Percentiles rank a stretch among this genome's conserved stretches.
Evolutionary conservation across 805 yeast genomes (phyloP).

Genomic region (Ogataea neopini): DNA sequence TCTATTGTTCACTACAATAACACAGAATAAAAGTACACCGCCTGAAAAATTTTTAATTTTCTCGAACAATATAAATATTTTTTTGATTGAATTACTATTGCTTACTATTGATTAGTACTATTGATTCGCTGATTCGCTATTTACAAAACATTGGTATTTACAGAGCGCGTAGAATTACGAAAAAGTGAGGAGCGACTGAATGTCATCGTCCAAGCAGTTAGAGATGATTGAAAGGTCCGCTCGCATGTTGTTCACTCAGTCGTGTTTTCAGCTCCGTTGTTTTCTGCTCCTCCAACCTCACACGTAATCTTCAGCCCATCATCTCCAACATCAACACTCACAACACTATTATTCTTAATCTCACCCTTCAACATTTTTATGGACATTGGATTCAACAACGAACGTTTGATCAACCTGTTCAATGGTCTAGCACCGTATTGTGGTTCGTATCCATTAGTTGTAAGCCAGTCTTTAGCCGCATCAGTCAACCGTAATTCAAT

Average conservation of each 20-base stretch:
- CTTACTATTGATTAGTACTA: no score
- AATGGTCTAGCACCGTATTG: conserved; percentile 95
- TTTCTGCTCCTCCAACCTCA: neutral
- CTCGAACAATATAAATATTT: neutral
- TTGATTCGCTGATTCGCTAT: conserved; percentile 2
- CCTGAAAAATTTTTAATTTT: neutral
- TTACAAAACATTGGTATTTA: neutral
- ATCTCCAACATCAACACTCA: conserved; percentile 47
- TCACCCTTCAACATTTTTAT: conserved; percentile 76
- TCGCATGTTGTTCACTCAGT: no score
- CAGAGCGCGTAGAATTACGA: no score
- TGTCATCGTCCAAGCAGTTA: no score
- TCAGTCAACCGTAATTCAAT: conserved; percentile 55
- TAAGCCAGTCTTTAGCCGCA: conserved; percentile 74
- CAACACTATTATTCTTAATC: conserved; percentile 57
- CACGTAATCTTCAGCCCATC: conserved; percentile 24
- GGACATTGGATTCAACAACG: conserved; percentile 87
- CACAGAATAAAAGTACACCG: neutral
- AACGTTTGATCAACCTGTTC: conserved; percentile 83
- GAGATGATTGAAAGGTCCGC: no score
- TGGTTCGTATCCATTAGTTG: conserved; percentile 87
- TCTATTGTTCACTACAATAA: neutral
- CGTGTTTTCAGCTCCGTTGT: neutral
- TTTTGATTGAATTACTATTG: neutral
- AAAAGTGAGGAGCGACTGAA: no score